Conservation (phyloP, 805 yeast species). For the Candida tibetensis region DNA sequence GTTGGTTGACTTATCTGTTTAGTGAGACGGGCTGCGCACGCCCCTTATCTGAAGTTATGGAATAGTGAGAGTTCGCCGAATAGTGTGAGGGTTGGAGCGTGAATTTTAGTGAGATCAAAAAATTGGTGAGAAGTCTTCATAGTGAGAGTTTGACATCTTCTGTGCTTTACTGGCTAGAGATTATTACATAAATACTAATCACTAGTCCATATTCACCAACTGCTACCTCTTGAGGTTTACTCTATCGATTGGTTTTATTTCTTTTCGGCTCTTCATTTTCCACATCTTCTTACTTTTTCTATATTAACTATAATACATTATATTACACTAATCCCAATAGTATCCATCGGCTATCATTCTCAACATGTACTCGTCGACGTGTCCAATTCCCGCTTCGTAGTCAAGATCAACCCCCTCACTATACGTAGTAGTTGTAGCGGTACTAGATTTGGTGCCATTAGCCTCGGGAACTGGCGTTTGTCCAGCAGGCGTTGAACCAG, state of each 20-base stretch:
- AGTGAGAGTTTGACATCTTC: no score
- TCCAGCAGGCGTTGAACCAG: slow-evolving; percentile 22
- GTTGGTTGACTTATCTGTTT: neutral
- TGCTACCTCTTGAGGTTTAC: neutral
- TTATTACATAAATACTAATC: no score
- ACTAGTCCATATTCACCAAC: no score
- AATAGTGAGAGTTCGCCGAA: neutral
- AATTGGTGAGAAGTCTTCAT: no score
- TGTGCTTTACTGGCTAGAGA: no score
- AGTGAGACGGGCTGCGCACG: neutral
- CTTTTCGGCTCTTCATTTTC: neutral
- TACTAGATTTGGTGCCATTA: slow-evolving; percentile 9
- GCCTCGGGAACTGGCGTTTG: slow-evolving; percentile 28
- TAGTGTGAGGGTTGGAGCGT: neutral
- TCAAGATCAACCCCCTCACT: slow-evolving; percentile 36
- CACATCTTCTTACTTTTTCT: neutral
- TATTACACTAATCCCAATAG: slow-evolving; percentile 33
- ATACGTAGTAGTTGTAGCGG: slow-evolving; percentile 8
- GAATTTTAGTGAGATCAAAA: no score
- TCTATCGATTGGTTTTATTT: neutral
- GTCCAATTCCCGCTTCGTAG: slow-evolving; percentile 66
- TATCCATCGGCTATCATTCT: slow-evolving; percentile 82
- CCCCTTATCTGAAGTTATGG: neutral
- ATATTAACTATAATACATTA: slow-evolving; percentile 3
- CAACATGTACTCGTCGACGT: slow-evolving; percentile 96